phyloP scores from a whole-genome alignment of 1,139 yeast species.

The Keqinozyma sinolaborantium region DNA sequence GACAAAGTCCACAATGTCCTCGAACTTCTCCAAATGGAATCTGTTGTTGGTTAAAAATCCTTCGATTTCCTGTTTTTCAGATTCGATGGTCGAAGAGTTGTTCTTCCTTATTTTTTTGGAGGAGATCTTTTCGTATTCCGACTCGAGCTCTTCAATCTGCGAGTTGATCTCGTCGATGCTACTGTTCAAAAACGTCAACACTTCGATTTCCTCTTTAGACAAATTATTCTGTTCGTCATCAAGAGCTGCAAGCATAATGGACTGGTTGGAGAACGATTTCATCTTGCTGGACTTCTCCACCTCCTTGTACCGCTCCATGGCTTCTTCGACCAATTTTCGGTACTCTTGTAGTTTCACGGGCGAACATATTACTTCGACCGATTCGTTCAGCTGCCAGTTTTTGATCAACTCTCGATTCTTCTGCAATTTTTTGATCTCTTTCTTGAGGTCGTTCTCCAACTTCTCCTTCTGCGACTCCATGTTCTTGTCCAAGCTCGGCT shows the following conservation, averaged over 20 bases:
- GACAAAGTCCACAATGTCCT: conserved; percentile 27
- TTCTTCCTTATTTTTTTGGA: conserved; percentile 41
- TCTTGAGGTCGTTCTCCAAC: conserved; percentile 86
- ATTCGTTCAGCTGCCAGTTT: conserved; percentile 66
- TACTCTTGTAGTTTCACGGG: conserved; percentile 39
- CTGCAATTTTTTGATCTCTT: conserved; percentile 93
- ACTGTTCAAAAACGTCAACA: conserved; percentile 28
- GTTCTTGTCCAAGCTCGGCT: conserved; percentile 50
- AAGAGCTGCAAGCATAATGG: conserved; percentile 43
- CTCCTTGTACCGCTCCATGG: conserved; percentile 47
- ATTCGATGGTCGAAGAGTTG: conserved; percentile 33
- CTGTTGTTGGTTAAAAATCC: conserved; percentile 29
- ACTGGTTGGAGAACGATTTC: conserved; percentile 46
- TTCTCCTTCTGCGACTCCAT: conserved; percentile 95
- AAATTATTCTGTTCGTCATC: conserved; percentile 28
- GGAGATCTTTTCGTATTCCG: conserved; percentile 37
- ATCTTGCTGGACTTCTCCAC: conserved; percentile 44
- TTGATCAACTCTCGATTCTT: conserved; percentile 94
- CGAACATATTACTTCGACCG: conserved; percentile 40
- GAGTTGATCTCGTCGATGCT: conserved; percentile 28
- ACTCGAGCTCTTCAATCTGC: conserved; percentile 32
- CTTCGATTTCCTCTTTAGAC: conserved; percentile 33
- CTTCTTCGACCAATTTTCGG: conserved; percentile 42
- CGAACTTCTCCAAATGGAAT: conserved; percentile 38
- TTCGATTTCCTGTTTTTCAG: conserved; percentile 42